These are phyloP conservation scores for Aspergillus ochraceus DNA, from an alignment of 2,329 filamentous ascomycete genomes.

Conservation along the genomic window DNA sequence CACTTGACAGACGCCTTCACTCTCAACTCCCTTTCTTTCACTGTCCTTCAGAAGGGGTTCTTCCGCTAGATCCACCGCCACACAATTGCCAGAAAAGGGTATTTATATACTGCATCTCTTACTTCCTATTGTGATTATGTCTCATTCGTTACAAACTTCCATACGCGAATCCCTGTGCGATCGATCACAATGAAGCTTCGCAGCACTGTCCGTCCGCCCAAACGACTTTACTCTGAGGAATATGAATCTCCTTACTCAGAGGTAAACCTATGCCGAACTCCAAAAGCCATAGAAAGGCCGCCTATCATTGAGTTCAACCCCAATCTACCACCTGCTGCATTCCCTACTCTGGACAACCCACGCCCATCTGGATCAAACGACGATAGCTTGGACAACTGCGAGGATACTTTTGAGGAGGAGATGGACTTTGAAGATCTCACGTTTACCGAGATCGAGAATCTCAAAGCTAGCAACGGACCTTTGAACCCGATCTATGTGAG, in stretches of 20 bases:
- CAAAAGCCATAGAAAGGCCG: conserved; percentile 19
- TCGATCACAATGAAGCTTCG: conserved; percentile 33
- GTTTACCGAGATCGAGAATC: conserved; percentile 19
- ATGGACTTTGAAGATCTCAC: conserved; percentile 14
- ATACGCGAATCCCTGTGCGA: not conserved
- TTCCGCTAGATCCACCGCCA: not conserved
- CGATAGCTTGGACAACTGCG: not conserved
- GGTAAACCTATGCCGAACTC: conserved; percentile 17
- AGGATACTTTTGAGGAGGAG: not conserved
- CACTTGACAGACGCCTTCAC: not conserved
- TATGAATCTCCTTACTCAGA: conserved; percentile 15
- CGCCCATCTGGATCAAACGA: not conserved
- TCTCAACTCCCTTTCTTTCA: not conserved
- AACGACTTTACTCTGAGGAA: conserved; percentile 29
- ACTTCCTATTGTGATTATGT: not conserved
- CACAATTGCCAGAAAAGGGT: not conserved
- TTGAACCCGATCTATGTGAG: conserved; percentile 27
- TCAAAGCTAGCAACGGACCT: conserved; percentile 29
- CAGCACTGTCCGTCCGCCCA: conserved; percentile 30
- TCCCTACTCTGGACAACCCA: conserved; percentile 38
- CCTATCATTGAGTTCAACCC: conserved; percentile 33
- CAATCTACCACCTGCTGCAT: conserved; percentile 41
- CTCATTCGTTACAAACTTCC: not conserved
- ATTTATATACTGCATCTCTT: not conserved
- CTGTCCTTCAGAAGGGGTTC: not conserved